phyloP scores from a whole-genome alignment of 306 rosid genomes.

The Dalbergia cultrata region DNA sequence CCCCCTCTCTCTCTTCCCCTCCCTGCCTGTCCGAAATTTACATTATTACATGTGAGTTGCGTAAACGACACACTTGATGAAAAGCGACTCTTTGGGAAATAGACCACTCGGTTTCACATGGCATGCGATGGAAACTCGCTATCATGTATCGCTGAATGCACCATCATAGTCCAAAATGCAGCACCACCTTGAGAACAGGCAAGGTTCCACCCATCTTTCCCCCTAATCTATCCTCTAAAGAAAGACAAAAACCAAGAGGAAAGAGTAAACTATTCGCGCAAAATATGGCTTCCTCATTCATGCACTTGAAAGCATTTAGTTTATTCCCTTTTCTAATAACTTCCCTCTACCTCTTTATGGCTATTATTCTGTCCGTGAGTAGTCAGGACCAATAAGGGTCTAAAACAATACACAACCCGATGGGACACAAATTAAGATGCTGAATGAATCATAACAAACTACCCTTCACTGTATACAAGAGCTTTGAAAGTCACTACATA shows the following conservation, averaged over 20 bases:
- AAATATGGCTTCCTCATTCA: no score
- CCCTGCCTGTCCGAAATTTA: not conserved
- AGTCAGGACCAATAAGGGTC: no score
- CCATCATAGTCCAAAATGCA: constrained; percentile 14
- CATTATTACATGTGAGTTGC: not conserved
- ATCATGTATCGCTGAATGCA: constrained; percentile 2
- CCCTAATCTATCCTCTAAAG: constrained; percentile 8
- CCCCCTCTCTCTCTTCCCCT: not conserved
- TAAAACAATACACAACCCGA: not conserved
- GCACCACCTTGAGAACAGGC: constrained; percentile 9
- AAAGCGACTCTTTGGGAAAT: not conserved
- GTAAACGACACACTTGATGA: not conserved
- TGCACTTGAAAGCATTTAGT: no score
- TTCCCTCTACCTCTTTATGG: no score
- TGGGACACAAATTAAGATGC: not conserved
- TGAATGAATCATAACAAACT: not conserved
- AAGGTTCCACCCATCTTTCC: not conserved
- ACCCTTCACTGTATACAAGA: constrained; percentile 2
- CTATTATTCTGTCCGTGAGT: no score
- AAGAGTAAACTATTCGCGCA: not conserved
- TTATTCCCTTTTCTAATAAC: no score
- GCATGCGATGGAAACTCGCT: not conserved
- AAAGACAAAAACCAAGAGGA: not conserved
- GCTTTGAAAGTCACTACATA: constrained; percentile 30
- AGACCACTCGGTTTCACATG: not conserved